Base-by-base conservation (phyloP, 2,329 filamentous ascomycete species). In the Thelonectria olida region DNA sequence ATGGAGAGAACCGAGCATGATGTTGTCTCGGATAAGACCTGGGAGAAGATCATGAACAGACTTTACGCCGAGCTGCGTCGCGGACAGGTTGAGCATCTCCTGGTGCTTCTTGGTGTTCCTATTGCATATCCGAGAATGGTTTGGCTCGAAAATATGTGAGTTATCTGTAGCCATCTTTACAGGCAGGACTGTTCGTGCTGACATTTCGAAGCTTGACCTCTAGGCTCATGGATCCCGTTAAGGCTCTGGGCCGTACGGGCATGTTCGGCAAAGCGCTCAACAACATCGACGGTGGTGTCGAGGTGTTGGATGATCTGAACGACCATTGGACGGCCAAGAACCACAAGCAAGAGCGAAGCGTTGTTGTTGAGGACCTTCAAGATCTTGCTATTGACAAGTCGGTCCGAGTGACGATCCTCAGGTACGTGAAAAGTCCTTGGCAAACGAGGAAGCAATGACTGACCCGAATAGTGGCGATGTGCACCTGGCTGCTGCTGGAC, bases 291-390 rank as follows among this genome's bases (percentile, higher is more conserved):
- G 93, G 93, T 20, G 93, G 93, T 17, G 91, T 96, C 6, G 96
- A 98, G 76, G 92, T 98, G 13, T 82, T 97, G 25, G 94, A 97
- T 73, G 93, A 97, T 70, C 80, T 97, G 9, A 95, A 97, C 74
- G 96, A 98, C 76, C 95, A 99, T 74, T 99, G 96, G 96, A 97
- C 95, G 1, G 92, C 95, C 36, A 97, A 93, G 74, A 92, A 93
- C 73, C 94, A 98, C 80, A 99, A 98, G 75, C 84, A 88, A 23
- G 96, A 99, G 78, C 88, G 96, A 51, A 92, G 90, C 64, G 90
- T 92, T 76, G 84, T 98, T 64, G 88, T 99, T 39, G 91, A 96
- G 74, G 93, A 97, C 71, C 81, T 99, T 23, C 96, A 99, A 77
- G 93, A 97, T 71, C 84, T 99, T 61, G 94, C 96, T 8, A 93